phyloP scores from a whole-genome alignment of 371 early-diverging fungal genomes.

The Entomophthora muscae region DNA sequence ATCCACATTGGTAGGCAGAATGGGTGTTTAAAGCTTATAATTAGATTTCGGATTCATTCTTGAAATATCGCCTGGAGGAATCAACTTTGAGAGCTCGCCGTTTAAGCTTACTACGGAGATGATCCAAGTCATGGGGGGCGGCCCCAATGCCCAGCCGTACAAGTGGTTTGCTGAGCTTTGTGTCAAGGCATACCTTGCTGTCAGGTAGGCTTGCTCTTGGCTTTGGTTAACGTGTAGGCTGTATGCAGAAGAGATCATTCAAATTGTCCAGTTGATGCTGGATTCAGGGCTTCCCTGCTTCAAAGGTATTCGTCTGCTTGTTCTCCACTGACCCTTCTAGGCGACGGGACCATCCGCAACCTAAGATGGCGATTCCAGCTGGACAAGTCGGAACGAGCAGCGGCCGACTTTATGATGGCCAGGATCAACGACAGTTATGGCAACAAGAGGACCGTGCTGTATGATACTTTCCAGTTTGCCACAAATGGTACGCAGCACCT shows the following conservation, averaged over 20 bases:
- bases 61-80: constrained; percentile 97
- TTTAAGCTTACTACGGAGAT: constrained; percentile 98
- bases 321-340: constrained; percentile 10
- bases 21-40: neutral
- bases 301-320: constrained; percentile 39
- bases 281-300: constrained; percentile 97
- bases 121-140: constrained; percentile 91
- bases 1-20: constrained; percentile 75
- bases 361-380: constrained; percentile 81
- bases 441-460: constrained; percentile 70
- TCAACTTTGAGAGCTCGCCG: constrained; percentile 94
- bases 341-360: constrained; percentile 61
- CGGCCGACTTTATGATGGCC: constrained; percentile 87
- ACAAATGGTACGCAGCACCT: constrained; percentile 48
- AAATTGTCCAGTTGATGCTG: constrained; percentile 80
- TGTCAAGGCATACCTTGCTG: constrained; percentile 81
- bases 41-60: constrained; percentile 98
- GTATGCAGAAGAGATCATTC: constrained; percentile 82
- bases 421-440: constrained; percentile 80
- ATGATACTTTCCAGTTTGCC: constrained; percentile 77
- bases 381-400: constrained; percentile 74
- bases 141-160: constrained; percentile 64
- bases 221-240: constrained; percentile 30
- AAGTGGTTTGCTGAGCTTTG: constrained; percentile 73
- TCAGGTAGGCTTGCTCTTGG: constrained; percentile 20